Base-by-base conservation (phyloP, 2,329 filamentous ascomycete genomes). In the Sporothrix variecibatus region DNA sequence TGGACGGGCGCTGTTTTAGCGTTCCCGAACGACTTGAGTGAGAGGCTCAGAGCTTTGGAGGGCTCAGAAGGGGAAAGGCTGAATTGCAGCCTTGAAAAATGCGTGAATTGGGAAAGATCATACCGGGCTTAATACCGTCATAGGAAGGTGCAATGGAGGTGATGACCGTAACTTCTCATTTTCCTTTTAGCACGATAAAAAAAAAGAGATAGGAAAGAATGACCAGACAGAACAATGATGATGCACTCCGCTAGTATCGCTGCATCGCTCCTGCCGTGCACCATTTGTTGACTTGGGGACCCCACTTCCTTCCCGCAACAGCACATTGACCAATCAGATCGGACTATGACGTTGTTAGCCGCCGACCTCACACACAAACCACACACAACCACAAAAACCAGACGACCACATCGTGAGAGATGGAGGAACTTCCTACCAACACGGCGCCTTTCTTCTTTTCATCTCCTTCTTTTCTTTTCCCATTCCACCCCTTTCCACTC, bases 1-100 rank as follows among this genome's bases (percentile, higher is more conserved):
- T 72, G 60, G 71, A 31, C 60, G 67, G 31, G 71, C 43, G 72
- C 51, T 28, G 12, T 51, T 60, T 69, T 64, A 70, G 72, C 64
- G 49, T 53, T 73, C 26, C 56, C 65, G 43, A 34, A 26, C 20
- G 20, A 34, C 34, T 1, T 34, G 34, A 34, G 34, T 34, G 34
- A 34, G 34, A 34, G 34, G 34, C 34, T 34, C 34, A 43, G 15
- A 46, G 62, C 40, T 15, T 12, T 4, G 15, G 28, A 62, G 12
- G 40, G n/a, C 20, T 23, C 20, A 20, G 58, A 38, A 40, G 34
- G 34, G 34, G 40, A 38, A 2, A 51, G 64, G 56, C 65, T 73
- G 70, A 72, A 23, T 51, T 20, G 69, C 69, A 60, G 69, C 69
- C 69, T 71, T 56, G 43, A 43, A 38, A 20, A 20, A 31, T 7